These are phyloP conservation scores for Recurvomyces mirabilis DNA, from an alignment of 495 filamentous ascomycete species.

Conservation along the genomic window DNA sequence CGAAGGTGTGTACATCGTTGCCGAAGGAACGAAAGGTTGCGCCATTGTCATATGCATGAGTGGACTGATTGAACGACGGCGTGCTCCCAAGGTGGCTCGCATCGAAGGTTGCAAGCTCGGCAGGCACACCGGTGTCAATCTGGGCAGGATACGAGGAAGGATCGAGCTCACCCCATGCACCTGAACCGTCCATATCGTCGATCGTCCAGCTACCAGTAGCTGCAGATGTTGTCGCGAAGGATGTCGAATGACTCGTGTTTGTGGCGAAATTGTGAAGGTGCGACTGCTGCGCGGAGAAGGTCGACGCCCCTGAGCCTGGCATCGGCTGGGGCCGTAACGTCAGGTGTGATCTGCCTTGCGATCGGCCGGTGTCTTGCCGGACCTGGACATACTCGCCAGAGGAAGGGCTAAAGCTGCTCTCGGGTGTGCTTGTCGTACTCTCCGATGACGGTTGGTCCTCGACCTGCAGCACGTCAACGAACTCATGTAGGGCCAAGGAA, in stretches of 20 bases:
- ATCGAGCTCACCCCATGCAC: constrained; percentile 2
- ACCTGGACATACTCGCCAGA: constrained; percentile 4
- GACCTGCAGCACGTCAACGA: not conserved
- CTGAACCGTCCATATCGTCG: no score
- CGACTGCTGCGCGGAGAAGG: no score
- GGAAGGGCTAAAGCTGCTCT: constrained; percentile 1
- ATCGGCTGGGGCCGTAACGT: constrained; percentile 5
- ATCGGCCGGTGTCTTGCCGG: not conserved
- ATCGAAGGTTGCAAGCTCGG: no score
- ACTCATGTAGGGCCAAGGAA: not conserved
- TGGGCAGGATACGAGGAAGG: not conserved
- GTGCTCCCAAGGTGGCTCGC: no score
- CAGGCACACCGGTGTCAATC: no score
- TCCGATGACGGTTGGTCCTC: not conserved
- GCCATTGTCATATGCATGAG: no score
- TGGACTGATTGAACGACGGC: no score
- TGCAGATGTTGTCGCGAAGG: not conserved
- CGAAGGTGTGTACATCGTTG: no score
- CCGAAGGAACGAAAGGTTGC: no score
- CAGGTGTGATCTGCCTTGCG: not conserved
- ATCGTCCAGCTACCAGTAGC: constrained; percentile 7
- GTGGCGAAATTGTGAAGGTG: not conserved
- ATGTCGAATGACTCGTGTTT: not conserved
- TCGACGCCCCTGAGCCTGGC: constrained; percentile 4
- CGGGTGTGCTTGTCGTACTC: not conserved